Base-by-base conservation (phyloP, 257 asterid genomes). In the Apocynum venetum region DNA sequence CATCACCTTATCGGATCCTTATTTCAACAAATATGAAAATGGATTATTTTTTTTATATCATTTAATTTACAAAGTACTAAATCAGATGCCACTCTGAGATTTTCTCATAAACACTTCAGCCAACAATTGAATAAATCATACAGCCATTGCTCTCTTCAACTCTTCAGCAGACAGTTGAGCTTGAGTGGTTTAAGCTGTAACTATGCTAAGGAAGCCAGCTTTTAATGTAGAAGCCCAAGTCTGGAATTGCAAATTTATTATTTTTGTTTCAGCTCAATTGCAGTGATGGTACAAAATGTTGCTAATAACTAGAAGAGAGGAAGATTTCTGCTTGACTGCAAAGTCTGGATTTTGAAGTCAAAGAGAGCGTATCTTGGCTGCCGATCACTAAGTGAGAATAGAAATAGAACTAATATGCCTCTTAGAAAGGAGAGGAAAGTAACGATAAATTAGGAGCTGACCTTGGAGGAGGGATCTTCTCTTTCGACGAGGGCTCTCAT, bases 391-490 rank as follows among this genome's bases (percentile, higher is more conserved):
- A 25, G 31, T 25, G 31, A 25, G 31, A 25, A 25, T 25, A 25
- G 31, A 25, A 25, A 25, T 25, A 25, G 55, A 51, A 51, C 14
- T 60, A 35, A 64, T 35, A 12, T 31, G 43, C 43, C 68, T 35
- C 6, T 2, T 14, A 25, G 40, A 8, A 25, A 60, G 40, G 11
- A 25, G 15, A 3, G 19, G 43, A 63, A 31, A 63, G 68, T 31
- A 36, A 38, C 17, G 31, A 41, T 19, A 72, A 17, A 25, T 36
- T 13, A 20, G 69, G 40, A 13, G 11, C 12, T n/a, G 76, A 85
- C 88, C 88, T 82, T 80, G 74, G 84, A 49, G 48, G 86, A 82
- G 51, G 88, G 88, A 59, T 82, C 80, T 71, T 80, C 70, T 6
- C 19, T 74, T 53, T 70, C 43, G 51, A 80, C 61, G 10, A 55